phyloP scores from a whole-genome alignment of 2,329 filamentous ascomycete genomes.

The Lachnellula occidentalis region DNA sequence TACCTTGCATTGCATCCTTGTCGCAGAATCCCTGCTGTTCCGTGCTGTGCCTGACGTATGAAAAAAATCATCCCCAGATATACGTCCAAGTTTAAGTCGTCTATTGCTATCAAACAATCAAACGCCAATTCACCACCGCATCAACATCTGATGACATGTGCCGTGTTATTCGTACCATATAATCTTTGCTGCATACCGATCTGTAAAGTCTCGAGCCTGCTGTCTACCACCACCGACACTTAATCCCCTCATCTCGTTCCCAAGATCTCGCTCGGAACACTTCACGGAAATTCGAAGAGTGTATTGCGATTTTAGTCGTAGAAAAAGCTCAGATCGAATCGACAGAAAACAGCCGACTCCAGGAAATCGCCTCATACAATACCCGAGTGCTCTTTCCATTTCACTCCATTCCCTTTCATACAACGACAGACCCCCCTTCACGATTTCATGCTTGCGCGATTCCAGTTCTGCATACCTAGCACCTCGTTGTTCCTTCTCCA shows the following conservation, averaged over 20 bases:
- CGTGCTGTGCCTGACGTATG: slow-evolving; percentile 14
- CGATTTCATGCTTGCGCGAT: slow-evolving; percentile 23
- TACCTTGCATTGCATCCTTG: slow-evolving; percentile 12
- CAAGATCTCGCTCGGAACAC: background rate
- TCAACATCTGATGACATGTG: slow-evolving; percentile 8
- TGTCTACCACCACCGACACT: background rate
- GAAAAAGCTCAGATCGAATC: too few species aligned
- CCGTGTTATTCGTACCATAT: slow-evolving; percentile 1
- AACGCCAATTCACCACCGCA: background rate
- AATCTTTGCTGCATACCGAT: background rate
- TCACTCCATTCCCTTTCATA: slow-evolving; percentile 1
- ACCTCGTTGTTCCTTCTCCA: slow-evolving; percentile 9
- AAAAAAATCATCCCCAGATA: slow-evolving; percentile 8
- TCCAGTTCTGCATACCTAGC: slow-evolving; percentile 5
- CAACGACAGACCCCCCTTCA: background rate
- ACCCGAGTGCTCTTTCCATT: background rate
- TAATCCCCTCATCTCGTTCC: background rate
- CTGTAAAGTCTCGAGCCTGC: background rate
- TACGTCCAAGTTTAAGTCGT: slow-evolving; percentile 7
- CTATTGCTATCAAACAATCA: background rate
- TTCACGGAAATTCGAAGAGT: background rate
- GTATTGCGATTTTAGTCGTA: too few species aligned
- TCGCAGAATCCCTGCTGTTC: slow-evolving; percentile 1
- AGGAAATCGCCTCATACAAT: background rate
- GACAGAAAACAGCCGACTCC: too few species aligned